A percentile compares a stretch with the other conserved stretches of the same genome.
These are phyloP conservation scores for Schizochytrium sp. DNA, from an alignment of 108 stramenopile genomes.

Conservation along the genomic window DNA sequence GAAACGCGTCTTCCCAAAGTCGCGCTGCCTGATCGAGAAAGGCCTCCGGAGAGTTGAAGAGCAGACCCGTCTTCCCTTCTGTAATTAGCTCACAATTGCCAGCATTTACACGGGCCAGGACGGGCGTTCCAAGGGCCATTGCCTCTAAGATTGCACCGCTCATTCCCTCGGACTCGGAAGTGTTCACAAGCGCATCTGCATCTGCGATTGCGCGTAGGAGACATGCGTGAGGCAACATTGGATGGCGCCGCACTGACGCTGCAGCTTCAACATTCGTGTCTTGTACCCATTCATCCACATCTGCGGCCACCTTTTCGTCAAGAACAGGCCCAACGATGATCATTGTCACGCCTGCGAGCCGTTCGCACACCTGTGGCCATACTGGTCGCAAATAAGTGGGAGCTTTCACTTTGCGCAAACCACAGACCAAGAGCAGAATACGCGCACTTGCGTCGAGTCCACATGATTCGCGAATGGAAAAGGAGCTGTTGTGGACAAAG, in stretches of 20 bases:
- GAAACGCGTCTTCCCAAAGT: not conserved
- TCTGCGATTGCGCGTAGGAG: not conserved
- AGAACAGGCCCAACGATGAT: not conserved
- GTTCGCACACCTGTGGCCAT: not conserved
- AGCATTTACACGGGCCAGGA: not conserved
- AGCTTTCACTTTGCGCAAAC: not conserved
- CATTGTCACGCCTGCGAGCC: not conserved
- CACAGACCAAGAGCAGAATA: not conserved
- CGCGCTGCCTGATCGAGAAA: not conserved
- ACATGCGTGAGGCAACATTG: not conserved
- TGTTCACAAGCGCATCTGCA: not conserved
- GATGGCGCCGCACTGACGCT: not conserved
- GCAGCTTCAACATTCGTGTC: not conserved
- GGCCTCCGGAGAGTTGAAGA: not conserved
- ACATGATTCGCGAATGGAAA: not conserved
- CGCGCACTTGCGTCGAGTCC: not conserved
- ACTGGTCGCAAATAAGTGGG: not conserved
- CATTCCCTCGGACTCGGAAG: not conserved
- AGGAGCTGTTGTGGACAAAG: not conserved
- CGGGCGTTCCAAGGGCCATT: not conserved
- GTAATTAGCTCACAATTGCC: not conserved
- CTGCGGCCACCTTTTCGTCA: not conserved
- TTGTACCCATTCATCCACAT: not conserved
- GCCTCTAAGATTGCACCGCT: not conserved
- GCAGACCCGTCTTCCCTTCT: not conserved